A percentile compares a stretch with the other conserved stretches of the same genome.
Conservation (phyloP, 2,329 filamentous ascomycete genomes). For the Fusarium sp. region DNA sequence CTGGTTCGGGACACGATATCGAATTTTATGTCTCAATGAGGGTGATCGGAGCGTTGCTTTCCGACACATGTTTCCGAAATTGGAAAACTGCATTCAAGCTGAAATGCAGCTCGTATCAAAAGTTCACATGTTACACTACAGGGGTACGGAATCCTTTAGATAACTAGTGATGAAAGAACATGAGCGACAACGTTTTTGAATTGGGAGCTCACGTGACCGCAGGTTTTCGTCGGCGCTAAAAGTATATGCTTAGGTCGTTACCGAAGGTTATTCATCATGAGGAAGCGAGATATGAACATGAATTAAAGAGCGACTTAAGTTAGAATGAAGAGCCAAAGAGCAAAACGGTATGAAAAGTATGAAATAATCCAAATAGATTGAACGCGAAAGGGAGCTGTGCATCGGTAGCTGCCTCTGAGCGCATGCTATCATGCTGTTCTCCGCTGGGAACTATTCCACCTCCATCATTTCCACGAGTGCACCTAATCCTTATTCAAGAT, state of each 20-base stretch:
- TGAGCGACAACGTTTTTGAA: rapidly evolving
- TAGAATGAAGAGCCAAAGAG: background rate
- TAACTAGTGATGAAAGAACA: rapidly evolving
- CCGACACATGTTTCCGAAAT: background rate
- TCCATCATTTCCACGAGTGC: too few species aligned
- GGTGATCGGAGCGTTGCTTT: background rate
- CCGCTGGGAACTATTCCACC: background rate
- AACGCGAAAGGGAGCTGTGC: background rate
- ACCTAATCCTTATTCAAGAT: background rate
- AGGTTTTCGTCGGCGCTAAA: too few species aligned
- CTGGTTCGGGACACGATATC: too few species aligned
- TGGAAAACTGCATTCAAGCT: background rate
- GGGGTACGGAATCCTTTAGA: rapidly evolving
- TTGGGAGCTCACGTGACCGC: too few species aligned
- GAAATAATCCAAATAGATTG: background rate
- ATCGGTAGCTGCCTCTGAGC: too few species aligned
- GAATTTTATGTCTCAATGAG: too few species aligned
- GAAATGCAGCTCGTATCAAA: background rate
- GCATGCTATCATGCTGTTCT: too few species aligned
- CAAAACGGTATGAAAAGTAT: rapidly evolving
- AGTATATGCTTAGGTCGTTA: too few species aligned
- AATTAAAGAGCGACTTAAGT: background rate
- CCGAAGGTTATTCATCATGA: too few species aligned
- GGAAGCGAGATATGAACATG: too few species aligned
- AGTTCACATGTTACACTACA: background rate